Percentiles rank a stretch among this genome's conserved stretches.
These are phyloP conservation scores for Tilletia indica DNA, from an alignment of 1,284 basidiomycete species.

Conservation along the genomic window DNA sequence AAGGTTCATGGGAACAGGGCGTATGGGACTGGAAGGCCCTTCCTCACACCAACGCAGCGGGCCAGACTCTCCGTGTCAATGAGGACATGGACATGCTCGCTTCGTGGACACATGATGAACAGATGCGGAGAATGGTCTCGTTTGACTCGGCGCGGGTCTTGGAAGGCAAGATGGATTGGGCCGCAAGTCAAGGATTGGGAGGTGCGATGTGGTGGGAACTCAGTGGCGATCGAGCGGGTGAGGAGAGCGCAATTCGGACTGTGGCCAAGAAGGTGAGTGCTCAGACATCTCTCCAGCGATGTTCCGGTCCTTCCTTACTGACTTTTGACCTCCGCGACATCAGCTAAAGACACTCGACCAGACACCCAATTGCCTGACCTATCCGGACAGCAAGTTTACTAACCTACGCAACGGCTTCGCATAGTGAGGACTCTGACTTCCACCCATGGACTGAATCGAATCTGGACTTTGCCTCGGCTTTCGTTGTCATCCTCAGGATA, in stretches of 20 bases:
- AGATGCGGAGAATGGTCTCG: slow-evolving; percentile 72
- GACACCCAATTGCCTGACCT: slow-evolving; percentile 69
- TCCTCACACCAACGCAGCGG: neutral
- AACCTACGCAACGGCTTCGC: slow-evolving; percentile 52
- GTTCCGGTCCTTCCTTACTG: neutral
- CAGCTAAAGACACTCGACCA: slow-evolving; percentile 54
- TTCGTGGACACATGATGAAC: slow-evolving; percentile 72
- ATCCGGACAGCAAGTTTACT: slow-evolving; percentile 58
- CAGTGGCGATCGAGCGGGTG: slow-evolving; percentile 45
- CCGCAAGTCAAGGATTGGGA: slow-evolving; percentile 67
- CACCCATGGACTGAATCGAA: too few relatives aligned
- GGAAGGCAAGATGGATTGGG: slow-evolving; percentile 72
- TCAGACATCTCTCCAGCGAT: neutral
- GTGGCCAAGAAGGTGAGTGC: slow-evolving; percentile 17
- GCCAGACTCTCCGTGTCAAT: neutral
- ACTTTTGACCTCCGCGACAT: slow-evolving; percentile 10
- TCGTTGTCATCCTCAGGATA: too few relatives aligned
- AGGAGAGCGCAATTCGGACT: slow-evolving; percentile 14
- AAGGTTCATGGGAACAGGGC: slow-evolving; percentile 66
- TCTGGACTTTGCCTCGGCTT: neutral
- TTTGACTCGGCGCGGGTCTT: slow-evolving; percentile 73
- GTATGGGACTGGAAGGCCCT: slow-evolving; percentile 69
- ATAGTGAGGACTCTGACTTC: neutral
- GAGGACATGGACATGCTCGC: slow-evolving; percentile 65
- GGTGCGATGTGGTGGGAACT: slow-evolving; percentile 70